phyloP scores from a whole-genome alignment of 2,329 filamentous ascomycete genomes.

The Colletotrichum nymphaeae region DNA sequence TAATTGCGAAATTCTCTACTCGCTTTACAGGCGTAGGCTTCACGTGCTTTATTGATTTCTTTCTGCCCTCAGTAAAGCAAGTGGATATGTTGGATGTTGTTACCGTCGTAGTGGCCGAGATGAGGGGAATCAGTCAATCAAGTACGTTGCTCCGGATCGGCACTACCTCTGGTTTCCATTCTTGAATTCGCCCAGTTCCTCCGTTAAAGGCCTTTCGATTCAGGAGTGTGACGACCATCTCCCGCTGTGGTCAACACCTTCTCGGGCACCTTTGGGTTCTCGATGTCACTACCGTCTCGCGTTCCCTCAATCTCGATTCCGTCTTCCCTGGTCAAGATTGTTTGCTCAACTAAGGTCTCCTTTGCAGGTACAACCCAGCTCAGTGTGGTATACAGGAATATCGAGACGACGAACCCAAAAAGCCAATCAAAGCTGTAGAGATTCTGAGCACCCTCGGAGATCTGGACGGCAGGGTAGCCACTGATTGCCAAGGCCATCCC shows the following conservation, averaged over 20 bases:
- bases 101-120: neutral
- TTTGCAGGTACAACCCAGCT: constrained; percentile 34
- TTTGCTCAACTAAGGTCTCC: constrained; percentile 28
- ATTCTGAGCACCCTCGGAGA: constrained; percentile 29
- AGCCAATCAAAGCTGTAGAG: constrained; percentile 36
- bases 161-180: neutral
- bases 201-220: neutral
- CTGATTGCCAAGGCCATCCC: constrained; percentile 61
- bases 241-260: constrained; percentile 3
- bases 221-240: neutral
- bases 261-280: constrained; percentile 26
- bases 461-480: constrained; percentile 26
- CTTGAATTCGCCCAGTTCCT: neutral
- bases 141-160: neutral
- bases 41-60: neutral
- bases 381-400: constrained; percentile 26
- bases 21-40: neutral
- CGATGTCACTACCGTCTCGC: constrained; percentile 14
- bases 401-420: constrained; percentile 33
- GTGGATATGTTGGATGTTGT: neutral
- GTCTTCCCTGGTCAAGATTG: constrained; percentile 22
- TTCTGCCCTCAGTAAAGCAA: neutral
- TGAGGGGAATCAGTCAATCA: neutral
- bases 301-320: constrained; percentile 7
- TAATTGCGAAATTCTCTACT: neutral